These are phyloP conservation scores for Halophytophthora polymorphica DNA, from an alignment of 352 stramenopile genomes.

Conservation along the genomic window DNA sequence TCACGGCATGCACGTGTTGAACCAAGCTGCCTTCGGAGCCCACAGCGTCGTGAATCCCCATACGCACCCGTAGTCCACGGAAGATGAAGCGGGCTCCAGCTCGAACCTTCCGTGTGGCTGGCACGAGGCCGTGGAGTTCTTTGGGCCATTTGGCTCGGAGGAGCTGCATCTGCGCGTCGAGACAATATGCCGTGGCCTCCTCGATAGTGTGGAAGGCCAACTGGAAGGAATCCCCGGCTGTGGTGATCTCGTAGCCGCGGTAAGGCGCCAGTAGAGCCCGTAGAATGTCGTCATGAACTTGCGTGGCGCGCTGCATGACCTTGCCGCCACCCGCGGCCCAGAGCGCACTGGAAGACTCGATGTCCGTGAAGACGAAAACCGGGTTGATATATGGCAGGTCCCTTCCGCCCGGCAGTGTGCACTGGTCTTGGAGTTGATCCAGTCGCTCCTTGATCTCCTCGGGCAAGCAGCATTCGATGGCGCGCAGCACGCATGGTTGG, in stretches of 20 bases:
- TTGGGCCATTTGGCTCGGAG: slow-evolving; percentile 52
- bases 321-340: slow-evolving; percentile 32
- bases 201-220: slow-evolving; percentile 53
- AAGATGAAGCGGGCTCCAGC: slow-evolving; percentile 29
- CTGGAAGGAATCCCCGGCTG: slow-evolving; percentile 58
- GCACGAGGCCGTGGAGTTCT: slow-evolving; percentile 33
- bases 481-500: slow-evolving; percentile 36
- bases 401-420: background rate
- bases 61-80: slow-evolving; percentile 38
- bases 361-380: slow-evolving; percentile 59
- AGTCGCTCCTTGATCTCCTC: slow-evolving; percentile 19
- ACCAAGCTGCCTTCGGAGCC: slow-evolving; percentile 28
- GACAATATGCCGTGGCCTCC: slow-evolving; percentile 49
- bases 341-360: slow-evolving; percentile 49
- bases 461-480: slow-evolving; percentile 27
- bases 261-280: slow-evolving; percentile 25
- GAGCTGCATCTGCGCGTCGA: slow-evolving; percentile 41
- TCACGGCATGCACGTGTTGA: slow-evolving; percentile 37
- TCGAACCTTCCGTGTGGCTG: slow-evolving; percentile 32
- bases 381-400: slow-evolving; percentile 24
- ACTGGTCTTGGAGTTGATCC: slow-evolving; percentile 19
- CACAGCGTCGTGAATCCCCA: slow-evolving; percentile 43
- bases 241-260: slow-evolving; percentile 70
- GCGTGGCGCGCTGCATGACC: slow-evolving; percentile 33
- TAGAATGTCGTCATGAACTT: slow-evolving; percentile 41